Percentiles rank a stretch among this genome's conserved stretches.
phyloP scores from a whole-genome alignment of 2,329 filamentous ascomycete genomes.

The Nemania sp. region DNA sequence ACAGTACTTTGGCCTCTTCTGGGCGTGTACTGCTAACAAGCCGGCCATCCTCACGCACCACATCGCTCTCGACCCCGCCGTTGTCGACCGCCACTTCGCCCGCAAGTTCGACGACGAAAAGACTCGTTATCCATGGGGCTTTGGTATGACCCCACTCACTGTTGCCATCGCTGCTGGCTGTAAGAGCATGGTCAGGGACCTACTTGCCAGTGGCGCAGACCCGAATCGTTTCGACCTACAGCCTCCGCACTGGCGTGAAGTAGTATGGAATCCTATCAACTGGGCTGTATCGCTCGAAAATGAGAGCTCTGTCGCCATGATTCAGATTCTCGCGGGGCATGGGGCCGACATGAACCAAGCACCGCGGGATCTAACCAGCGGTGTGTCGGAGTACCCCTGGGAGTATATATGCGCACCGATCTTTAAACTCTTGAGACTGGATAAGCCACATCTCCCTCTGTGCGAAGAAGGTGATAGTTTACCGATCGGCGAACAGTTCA shows the following conservation, averaged over 20 bases:
- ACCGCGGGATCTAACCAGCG: neutral
- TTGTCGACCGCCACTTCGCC: constrained; percentile 12
- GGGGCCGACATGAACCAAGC: constrained; percentile 13
- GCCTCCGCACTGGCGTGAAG: accelerated
- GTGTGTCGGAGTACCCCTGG: neutral
- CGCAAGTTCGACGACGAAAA: neutral
- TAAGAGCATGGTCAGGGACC: neutral
- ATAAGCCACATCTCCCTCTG: constrained; percentile 1
- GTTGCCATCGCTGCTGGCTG: constrained; percentile 2
- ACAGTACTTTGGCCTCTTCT: constrained; percentile 6
- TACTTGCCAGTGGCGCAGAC: constrained; percentile 19
- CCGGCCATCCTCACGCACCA: neutral
- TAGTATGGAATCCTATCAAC: constrained; percentile 16
- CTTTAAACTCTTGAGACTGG: constrained; percentile 13
- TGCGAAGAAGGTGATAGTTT: too few relatives aligned
- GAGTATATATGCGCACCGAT: constrained; percentile 10
- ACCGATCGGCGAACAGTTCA: constrained; percentile 8
- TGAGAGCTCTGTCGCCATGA: constrained; percentile 8
- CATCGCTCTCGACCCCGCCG: neutral
- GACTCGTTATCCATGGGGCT: neutral
- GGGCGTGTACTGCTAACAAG: constrained; percentile 8
- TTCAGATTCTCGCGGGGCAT: constrained; percentile 7
- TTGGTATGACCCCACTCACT: constrained; percentile 9
- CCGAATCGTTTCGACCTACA: constrained; percentile 1
- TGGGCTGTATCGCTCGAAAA: constrained; percentile 7